phyloP scores from a whole-genome alignment of 1,139 yeast species.

The Yamadazyma oceani region DNA sequence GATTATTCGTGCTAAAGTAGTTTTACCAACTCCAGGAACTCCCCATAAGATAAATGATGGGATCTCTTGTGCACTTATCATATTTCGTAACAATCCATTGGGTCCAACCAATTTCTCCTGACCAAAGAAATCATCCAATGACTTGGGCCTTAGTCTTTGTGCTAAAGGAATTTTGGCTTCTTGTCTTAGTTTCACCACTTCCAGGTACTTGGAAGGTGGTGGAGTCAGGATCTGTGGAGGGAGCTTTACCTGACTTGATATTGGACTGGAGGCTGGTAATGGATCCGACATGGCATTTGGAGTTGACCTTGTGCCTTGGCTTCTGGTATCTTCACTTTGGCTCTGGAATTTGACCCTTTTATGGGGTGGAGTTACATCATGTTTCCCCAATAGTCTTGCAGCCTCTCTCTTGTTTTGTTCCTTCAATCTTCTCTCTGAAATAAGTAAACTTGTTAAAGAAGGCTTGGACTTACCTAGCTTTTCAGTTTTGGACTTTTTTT shows the following conservation, averaged over 20 bases:
- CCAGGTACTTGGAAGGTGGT: slow-evolving; percentile 16
- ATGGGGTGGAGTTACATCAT: not conserved
- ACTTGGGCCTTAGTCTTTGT: slow-evolving; percentile 77
- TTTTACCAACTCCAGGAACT: slow-evolving; percentile 93
- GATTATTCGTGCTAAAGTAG: slow-evolving; percentile 67
- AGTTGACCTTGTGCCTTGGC: no score
- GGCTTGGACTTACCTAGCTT: slow-evolving; percentile 24
- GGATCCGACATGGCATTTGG: not conserved
- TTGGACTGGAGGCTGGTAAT: slow-evolving; percentile 1
- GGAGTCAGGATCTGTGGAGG: slow-evolving; percentile 14
- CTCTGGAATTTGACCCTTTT: not conserved
- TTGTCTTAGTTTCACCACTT: slow-evolving; percentile 32
- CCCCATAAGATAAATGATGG: slow-evolving; percentile 97
- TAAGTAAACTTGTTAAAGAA: slow-evolving; percentile 30
- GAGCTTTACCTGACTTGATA: slow-evolving; percentile 2
- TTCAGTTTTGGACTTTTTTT: slow-evolving; percentile 20
- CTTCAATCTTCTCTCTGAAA: slow-evolving; percentile 33
- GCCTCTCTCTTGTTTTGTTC: slow-evolving; percentile 14
- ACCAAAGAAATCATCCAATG: slow-evolving; percentile 78
- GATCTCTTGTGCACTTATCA: slow-evolving; percentile 57
- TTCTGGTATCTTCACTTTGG: not conserved
- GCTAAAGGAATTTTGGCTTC: slow-evolving; percentile 72
- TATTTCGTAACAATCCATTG: slow-evolving; percentile 68
- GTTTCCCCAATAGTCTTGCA: not conserved
- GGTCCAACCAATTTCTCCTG: slow-evolving; percentile 80